Base-by-base conservation (phyloP, 331 rosid species). In the Quercus lobata region DNA sequence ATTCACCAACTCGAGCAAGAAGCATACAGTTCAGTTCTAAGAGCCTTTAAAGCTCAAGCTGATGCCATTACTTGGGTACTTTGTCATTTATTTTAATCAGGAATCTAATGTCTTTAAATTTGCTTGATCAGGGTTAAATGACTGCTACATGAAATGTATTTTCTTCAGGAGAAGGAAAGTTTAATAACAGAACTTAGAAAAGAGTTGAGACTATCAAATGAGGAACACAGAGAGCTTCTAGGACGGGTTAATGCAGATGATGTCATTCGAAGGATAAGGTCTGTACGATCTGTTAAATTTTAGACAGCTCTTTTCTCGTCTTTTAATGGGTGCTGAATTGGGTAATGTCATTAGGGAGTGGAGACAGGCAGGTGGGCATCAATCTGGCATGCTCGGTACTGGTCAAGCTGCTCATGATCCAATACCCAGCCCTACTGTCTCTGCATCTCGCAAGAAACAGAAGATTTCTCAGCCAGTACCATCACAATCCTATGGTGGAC, bases 41-140 rank as follows among this genome's bases (percentile, higher is more conserved):
- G 97, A 85, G 97, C 98, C 86, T 94, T 94, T 83, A 92, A 94
- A 92, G 98, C 98, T 70, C 97, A 94, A 85, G 96, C 92, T 81
- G 98, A 94, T 90, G 93, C 90, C 89, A 89, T 94, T 88, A 92
- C 98, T 83, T 94, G 98, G 97, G 97, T 92, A 92, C 84, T 60
- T 81, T 72, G 44, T 79, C 78, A 72, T 80, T 83, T 78, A 62
- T 57, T 66, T 81, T 87, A 11, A 49, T 81, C 80, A 53, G 34
- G 44, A 78, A 71, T 83, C 86, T 88, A 79, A 78, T 82, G 57
- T 68, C 37, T 77, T 72, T 16, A 54, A 75, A 77, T 79, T 81
- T 87, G 78, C 76, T 83, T 84, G 82, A 62, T 84, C 91, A 83
- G 88, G 90, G 84, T 87, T 91, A 80, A 87, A 81, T 85, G 87